Evolutionary conservation across 257 asterid genomes (phyloP).

Genomic region (Salvia rosmarinus): DNA sequence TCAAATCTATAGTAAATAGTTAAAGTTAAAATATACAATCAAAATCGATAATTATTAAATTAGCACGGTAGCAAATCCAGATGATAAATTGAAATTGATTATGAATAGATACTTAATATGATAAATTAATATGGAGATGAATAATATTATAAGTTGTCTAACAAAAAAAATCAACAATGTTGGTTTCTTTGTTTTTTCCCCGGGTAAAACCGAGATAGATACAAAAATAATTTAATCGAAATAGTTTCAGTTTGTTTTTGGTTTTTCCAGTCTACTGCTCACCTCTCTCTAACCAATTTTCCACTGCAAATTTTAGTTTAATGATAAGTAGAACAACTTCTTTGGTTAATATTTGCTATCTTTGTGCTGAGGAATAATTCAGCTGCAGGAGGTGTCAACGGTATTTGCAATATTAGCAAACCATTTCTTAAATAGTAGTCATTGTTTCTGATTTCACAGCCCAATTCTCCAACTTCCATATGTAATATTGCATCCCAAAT

Average conservation of each 20-base stretch:
- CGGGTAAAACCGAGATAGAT: too few species aligned
- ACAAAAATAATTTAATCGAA: too few species aligned
- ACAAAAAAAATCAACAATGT: too few species aligned
- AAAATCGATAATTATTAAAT: too few species aligned
- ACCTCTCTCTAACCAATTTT: neutral
- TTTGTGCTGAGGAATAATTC: slow-evolving; percentile 14
- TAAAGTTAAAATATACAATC: too few species aligned
- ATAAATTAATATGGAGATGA: too few species aligned
- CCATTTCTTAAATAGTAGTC: neutral
- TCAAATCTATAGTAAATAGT: too few species aligned
- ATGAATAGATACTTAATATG: too few species aligned
- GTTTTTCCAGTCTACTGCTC: neutral
- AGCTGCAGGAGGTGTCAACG: slow-evolving; percentile 11
- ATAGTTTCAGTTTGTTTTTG: neutral
- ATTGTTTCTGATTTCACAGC: slow-evolving; percentile 10
- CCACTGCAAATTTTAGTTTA: neutral
- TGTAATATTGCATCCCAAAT: slow-evolving; percentile 20
- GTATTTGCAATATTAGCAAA: slow-evolving; percentile 18
- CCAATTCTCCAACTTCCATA: slow-evolving; percentile 28
- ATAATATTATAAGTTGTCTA: too few species aligned
- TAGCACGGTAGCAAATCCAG: too few species aligned
- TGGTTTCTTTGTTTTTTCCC: too few species aligned
- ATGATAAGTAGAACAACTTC: neutral
- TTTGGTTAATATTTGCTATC: slow-evolving; percentile 15
- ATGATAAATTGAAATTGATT: too few species aligned